Conservation (phyloP, 139 green algal species). For the Dunaliella primolecta region DNA sequence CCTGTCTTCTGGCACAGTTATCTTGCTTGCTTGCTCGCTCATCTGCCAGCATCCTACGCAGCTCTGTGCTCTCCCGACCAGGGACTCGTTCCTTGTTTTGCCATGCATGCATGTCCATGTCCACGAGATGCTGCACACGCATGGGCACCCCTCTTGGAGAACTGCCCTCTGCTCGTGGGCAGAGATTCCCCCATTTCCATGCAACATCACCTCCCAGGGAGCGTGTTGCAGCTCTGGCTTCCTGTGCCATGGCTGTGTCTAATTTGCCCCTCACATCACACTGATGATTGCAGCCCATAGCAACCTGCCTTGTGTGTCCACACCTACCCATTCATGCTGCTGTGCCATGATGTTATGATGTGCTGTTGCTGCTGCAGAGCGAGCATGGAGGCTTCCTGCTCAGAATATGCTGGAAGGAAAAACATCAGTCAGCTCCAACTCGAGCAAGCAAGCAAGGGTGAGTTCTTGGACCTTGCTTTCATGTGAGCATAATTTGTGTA, state of each 20-base stretch:
- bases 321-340: background rate
- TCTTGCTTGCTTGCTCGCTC: background rate
- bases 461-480: no score
- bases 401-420: background rate
- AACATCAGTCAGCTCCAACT: background rate
- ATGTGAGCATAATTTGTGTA: background rate
- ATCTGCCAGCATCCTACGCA: background rate
- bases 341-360: background rate
- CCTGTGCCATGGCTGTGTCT: slow-evolving; percentile 1
- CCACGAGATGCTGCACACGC: background rate
- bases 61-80: background rate
- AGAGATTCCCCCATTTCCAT: slow-evolving; percentile 14
- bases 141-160: slow-evolving; percentile 1
- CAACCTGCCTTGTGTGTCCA: background rate
- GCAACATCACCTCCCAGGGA: background rate
- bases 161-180: background rate
- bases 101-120: background rate
- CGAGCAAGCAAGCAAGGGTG: no score
- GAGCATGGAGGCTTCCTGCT: background rate
- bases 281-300: background rate
- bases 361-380: background rate
- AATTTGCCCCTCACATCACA: slow-evolving; percentile 5
- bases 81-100: background rate
- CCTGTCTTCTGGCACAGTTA: background rate
- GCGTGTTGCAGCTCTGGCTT: slow-evolving; percentile 11